Evolutionary conservation across 257 asterid species (phyloP).

Genomic region (Jasminum sambac): DNA sequence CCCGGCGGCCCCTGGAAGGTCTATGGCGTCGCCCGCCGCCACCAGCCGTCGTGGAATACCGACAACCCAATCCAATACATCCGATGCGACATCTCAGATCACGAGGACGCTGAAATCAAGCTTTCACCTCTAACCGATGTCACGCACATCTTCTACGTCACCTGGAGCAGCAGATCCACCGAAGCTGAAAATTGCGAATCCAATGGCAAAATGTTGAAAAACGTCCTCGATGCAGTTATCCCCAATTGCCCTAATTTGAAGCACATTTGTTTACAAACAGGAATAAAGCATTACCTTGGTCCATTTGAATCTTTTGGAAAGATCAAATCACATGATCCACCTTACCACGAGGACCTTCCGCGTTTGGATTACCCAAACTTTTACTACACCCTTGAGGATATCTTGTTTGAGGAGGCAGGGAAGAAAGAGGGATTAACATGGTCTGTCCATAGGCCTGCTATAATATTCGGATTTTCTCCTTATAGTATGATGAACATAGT

Average conservation of each 20-base stretch:
- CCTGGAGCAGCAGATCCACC: conserved; percentile 29
- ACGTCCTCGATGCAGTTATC: conserved; percentile 34
- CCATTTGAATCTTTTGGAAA: conserved; percentile 26
- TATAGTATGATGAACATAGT: conserved; percentile 33
- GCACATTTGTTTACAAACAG: conserved; percentile 37
- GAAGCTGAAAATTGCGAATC: conserved; percentile 23
- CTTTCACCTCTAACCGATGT: conserved; percentile 29
- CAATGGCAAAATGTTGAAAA: conserved; percentile 34
- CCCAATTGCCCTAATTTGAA: conserved; percentile 35
- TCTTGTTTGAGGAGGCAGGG: conserved; percentile 31
- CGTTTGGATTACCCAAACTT: conserved; percentile 23
- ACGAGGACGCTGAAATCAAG: conserved; percentile 22
- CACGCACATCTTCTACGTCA: conserved; percentile 38
- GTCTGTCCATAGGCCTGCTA: conserved; percentile 35
- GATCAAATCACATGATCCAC: conserved; percentile 27
- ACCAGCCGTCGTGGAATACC: conserved; percentile 29
- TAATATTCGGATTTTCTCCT: conserved; percentile 35
- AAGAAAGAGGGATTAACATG: conserved; percentile 38
- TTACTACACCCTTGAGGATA: conserved; percentile 34
- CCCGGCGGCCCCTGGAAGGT: conserved; percentile 50
- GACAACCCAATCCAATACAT: conserved; percentile 28
- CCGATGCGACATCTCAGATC: conserved; percentile 30
- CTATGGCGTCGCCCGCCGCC: conserved; percentile 42
- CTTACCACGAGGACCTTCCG: conserved; percentile 31
- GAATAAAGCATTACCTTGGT: conserved; percentile 29